phyloP scores from a whole-genome alignment of 148 eudicot species.

The Chenopodium formosanum region DNA sequence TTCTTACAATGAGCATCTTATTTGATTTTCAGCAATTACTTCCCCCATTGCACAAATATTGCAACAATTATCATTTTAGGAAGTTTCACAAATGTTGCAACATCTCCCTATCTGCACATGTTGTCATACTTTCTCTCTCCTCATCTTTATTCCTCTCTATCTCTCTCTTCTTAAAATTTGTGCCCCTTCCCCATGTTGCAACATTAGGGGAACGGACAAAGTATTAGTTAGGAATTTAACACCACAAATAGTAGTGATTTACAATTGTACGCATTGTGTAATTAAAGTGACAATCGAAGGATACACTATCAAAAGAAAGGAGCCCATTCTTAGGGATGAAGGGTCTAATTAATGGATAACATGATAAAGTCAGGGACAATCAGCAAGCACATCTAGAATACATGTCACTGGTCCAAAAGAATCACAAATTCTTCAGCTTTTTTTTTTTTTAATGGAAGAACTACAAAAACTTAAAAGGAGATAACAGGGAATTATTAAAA shows the following conservation, averaged over 20 bases:
- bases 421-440: not conserved
- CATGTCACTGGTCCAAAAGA: not conserved
- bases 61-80: too few relatives aligned
- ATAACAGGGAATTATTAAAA: too few relatives aligned
- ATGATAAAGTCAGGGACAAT: too few relatives aligned
- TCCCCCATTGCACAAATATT: not conserved
- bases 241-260: not conserved
- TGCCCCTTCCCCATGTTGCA: too few relatives aligned
- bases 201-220: too few relatives aligned
- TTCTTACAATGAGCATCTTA: not conserved
- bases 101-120: too few relatives aligned
- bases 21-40: not conserved
- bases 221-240: too few relatives aligned
- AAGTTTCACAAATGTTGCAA: not conserved
- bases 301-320: not conserved
- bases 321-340: not conserved
- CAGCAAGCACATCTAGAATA: not conserved
- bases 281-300: not conserved
- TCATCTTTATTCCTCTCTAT: too few relatives aligned
- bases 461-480: too few relatives aligned
- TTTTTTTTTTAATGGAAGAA: too few relatives aligned
- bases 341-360: not conserved
- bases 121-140: too few relatives aligned
- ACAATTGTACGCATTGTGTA: not conserved
- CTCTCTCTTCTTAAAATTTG: too few relatives aligned